Conservation (phyloP, 2,329 filamentous ascomycete species). For the Lachnellula occidentalis region DNA sequence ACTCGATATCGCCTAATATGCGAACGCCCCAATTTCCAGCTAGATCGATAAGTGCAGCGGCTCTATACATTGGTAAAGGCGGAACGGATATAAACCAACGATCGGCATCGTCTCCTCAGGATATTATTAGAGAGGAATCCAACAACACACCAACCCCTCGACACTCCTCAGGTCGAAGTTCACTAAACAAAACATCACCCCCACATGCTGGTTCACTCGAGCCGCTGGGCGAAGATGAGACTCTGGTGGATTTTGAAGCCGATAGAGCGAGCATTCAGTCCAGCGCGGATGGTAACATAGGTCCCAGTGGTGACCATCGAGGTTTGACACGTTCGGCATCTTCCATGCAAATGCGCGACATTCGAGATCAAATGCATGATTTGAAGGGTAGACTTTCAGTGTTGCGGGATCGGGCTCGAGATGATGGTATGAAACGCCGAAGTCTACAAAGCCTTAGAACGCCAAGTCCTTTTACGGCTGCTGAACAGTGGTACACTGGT, state of each 20-base stretch:
- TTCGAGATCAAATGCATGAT: slow-evolving; percentile 63
- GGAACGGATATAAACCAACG: slow-evolving; percentile 17
- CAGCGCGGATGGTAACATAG: slow-evolving; percentile 20
- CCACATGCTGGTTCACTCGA: slow-evolving; percentile 37
- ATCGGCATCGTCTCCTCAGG: slow-evolving; percentile 7
- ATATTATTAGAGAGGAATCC: not conserved
- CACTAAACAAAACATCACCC: slow-evolving; percentile 19
- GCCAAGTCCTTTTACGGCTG: slow-evolving; percentile 42
- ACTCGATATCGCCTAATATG: slow-evolving; percentile 43
- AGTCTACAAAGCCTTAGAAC: slow-evolving; percentile 57
- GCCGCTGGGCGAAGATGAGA: slow-evolving; percentile 49
- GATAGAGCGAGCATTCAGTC: slow-evolving; percentile 20
- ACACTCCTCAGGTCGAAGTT: not conserved
- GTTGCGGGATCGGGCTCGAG: slow-evolving; percentile 57
- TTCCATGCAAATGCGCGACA: slow-evolving; percentile 45
- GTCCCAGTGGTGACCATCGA: slow-evolving; percentile 16
- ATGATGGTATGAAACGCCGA: slow-evolving; percentile 57
- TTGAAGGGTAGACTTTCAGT: slow-evolving; percentile 62
- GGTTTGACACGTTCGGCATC: slow-evolving; percentile 28
- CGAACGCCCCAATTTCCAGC: slow-evolving; percentile 41
- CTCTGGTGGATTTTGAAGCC: slow-evolving; percentile 16
- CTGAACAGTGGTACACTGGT: slow-evolving; percentile 31
- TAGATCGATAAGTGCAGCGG: slow-evolving; percentile 60
- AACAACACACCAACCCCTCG: not conserved
- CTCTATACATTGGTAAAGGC: slow-evolving; percentile 39